phyloP scores from a whole-genome alignment of 441 rosid species.

The Jatropha multifida region DNA sequence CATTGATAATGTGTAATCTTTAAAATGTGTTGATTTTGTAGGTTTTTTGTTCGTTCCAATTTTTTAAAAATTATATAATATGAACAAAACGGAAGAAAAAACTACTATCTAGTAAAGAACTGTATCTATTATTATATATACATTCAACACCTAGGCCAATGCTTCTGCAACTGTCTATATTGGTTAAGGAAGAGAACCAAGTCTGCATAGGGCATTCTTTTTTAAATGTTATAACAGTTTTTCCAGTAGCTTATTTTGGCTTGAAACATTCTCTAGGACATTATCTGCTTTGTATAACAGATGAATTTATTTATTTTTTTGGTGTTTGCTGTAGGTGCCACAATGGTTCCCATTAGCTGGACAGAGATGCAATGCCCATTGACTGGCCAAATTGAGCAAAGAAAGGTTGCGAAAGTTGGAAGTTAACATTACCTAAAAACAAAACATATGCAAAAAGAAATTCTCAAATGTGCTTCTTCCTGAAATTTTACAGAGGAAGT shows the following conservation, averaged over 20 bases:
- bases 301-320: constrained; percentile 6
- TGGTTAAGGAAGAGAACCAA: background rate
- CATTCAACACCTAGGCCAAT: too few relatives aligned
- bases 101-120: too few relatives aligned
- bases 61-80: too few relatives aligned
- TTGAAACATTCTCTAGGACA: too few relatives aligned
- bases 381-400: constrained; percentile 76
- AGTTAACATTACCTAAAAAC: constrained; percentile 25
- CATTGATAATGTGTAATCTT: too few relatives aligned
- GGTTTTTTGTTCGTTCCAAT: too few relatives aligned
- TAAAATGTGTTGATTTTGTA: too few relatives aligned
- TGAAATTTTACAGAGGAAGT: background rate
- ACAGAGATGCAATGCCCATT: constrained; percentile 93
- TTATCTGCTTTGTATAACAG: background rate
- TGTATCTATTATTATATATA: too few relatives aligned
- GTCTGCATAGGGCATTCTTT: background rate
- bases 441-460: background rate
- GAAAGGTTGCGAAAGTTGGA: constrained; percentile 86
- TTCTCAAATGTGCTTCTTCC: background rate
- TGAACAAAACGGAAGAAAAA: too few relatives aligned
- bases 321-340: constrained; percentile 52
- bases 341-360: constrained; percentile 93
- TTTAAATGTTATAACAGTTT: background rate
- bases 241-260: background rate
- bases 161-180: too few relatives aligned